These are phyloP conservation scores for Silybum marianum DNA, from an alignment of 129 eudicot species.

Conservation along the genomic window DNA sequence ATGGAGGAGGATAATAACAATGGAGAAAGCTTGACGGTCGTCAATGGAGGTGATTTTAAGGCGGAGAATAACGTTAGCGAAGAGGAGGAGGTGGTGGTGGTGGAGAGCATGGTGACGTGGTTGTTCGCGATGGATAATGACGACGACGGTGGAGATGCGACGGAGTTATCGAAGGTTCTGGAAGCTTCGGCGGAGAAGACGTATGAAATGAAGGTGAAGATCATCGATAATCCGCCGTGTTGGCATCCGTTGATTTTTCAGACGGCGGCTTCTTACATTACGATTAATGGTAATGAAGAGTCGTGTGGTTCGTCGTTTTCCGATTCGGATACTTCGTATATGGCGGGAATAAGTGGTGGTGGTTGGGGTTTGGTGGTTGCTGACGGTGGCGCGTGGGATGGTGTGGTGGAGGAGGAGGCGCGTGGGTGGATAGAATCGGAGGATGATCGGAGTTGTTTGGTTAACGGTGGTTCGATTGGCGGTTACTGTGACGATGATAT, in stretches of 20 bases:
- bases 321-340: constrained; percentile 59
- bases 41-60: background rate
- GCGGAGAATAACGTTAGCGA: constrained; percentile 9
- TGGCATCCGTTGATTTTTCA: constrained; percentile 46
- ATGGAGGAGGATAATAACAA: background rate
- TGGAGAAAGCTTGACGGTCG: constrained; percentile 6
- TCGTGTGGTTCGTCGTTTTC: constrained; percentile 84
- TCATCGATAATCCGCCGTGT: constrained; percentile 54
- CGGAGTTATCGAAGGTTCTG: constrained; percentile 53
- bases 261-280: constrained; percentile 63
- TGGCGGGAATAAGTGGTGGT: constrained; percentile 53
- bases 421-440: constrained; percentile 29
- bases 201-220: constrained; percentile 50
- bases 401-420: constrained; percentile 34
- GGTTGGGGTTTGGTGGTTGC: constrained; percentile 19
- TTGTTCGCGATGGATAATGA: constrained; percentile 26
- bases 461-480: background rate
- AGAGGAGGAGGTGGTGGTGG: constrained; percentile 21
- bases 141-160: constrained; percentile 29
- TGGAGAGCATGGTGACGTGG: constrained; percentile 41
- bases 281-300: constrained; percentile 84
- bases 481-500: constrained; percentile 22
- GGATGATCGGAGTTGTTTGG: constrained; percentile 21
- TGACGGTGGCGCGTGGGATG: constrained; percentile 51
- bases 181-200: constrained; percentile 31